These are phyloP conservation scores for Phyllosticta citribraziliensis DNA, from an alignment of 2,329 filamentous ascomycete genomes.

Conservation along the genomic window DNA sequence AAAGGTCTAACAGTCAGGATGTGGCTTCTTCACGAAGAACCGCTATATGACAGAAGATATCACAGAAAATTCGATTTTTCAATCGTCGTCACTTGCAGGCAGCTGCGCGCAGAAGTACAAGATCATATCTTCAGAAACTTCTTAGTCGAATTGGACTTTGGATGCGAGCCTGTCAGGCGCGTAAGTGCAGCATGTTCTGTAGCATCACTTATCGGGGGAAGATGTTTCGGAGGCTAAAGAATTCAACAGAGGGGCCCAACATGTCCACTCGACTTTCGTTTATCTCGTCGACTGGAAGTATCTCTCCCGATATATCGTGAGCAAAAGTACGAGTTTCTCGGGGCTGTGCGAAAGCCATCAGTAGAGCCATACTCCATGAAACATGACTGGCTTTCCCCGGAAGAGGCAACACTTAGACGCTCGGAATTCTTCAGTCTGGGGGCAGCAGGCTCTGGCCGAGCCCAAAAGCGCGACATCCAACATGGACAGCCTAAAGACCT, in stretches of 20 bases:
- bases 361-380: background rate
- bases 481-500: background rate
- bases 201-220: too few relatives aligned
- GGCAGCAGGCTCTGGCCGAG: too few relatives aligned
- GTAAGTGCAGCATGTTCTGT: background rate
- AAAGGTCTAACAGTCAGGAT: background rate
- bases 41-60: too few relatives aligned
- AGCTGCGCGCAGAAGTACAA: background rate
- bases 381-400: background rate
- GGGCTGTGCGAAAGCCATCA: background rate
- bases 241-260: background rate
- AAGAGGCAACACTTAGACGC: background rate
- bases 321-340: background rate
- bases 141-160: background rate
- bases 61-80: background rate
- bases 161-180: background rate
- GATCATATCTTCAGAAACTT: background rate
- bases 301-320: background rate
- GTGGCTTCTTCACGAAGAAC: background rate
- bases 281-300: background rate
- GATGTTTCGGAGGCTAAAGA: background rate
- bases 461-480: too few relatives aligned
- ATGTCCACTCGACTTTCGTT: background rate
- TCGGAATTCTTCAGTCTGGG: background rate
- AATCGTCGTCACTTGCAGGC: background rate